A percentile compares a stretch with the other conserved stretches of the same genome.
These are phyloP conservation scores for Sisymbrium altissimum DNA, from an alignment of 345 rosid species.

Conservation along the genomic window DNA sequence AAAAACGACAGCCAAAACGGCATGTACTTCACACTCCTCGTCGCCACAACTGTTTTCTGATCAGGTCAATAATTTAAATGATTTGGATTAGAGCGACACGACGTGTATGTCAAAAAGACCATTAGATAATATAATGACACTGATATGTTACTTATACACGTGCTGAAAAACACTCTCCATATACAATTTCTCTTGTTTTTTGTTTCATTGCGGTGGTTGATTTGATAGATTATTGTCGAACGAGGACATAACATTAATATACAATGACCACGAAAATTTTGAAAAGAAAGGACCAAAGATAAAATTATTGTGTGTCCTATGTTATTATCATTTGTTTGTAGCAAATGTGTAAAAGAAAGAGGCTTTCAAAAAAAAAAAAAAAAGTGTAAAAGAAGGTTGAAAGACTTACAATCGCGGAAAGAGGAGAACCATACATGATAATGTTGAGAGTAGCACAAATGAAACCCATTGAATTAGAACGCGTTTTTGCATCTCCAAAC, in stretches of 20 bases:
- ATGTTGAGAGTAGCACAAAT: slow-evolving; percentile 59
- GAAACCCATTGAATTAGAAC: slow-evolving; percentile 56
- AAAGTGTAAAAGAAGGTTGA: neutral
- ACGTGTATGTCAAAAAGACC: neutral
- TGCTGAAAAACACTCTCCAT: slow-evolving; percentile 10
- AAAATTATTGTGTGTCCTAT: neutral
- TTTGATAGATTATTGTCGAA: neutral
- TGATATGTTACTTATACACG: neutral
- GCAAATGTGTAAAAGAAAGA: neutral
- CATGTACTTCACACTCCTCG: slow-evolving; percentile 69
- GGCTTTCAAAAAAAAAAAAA: no score
- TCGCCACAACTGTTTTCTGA: slow-evolving; percentile 73
- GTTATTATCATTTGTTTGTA: neutral
- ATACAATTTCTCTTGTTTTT: neutral
- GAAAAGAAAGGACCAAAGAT: neutral
- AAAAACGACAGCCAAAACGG: slow-evolving; percentile 68
- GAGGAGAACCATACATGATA: slow-evolving; percentile 80
- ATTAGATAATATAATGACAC: neutral
- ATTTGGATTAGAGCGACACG: neutral
- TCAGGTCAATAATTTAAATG: neutral
- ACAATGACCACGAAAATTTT: neutral
- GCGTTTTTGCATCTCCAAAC: slow-evolving; percentile 44
- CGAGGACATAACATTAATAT: neutral
- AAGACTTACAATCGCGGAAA: slow-evolving; percentile 63
- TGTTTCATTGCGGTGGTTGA: neutral